A percentile compares a stretch with the other conserved stretches of the same genome.
Conservation (phyloP, 1,284 basidiomycete species). For the Pseudozyma hubeiensis region DNA sequence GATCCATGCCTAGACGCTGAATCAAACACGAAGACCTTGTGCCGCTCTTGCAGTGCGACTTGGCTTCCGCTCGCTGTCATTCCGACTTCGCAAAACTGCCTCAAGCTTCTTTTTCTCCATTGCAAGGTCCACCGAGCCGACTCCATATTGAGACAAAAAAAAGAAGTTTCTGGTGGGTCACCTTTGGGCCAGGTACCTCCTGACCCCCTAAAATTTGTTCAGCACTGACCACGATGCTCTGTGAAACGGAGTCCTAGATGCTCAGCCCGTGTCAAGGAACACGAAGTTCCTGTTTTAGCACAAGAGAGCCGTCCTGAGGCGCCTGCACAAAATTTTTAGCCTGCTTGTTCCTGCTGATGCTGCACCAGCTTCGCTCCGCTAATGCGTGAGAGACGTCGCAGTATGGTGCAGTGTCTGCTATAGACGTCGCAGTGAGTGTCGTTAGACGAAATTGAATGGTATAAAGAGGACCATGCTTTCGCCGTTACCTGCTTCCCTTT, state of each 20-base stretch:
- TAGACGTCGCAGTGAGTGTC: background rate
- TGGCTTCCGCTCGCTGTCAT: conserved; percentile 1
- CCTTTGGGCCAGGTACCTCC: background rate
- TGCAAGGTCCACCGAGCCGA: background rate
- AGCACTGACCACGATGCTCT: background rate
- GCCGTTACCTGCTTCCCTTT: background rate
- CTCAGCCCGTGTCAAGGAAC: background rate
- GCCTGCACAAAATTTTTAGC: background rate
- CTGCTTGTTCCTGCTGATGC: background rate
- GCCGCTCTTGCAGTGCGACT: background rate
- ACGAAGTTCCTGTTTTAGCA: background rate
- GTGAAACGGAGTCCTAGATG: background rate
- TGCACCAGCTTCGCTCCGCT: no score
- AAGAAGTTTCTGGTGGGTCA: background rate
- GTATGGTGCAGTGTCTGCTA: background rate
- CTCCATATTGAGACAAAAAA: background rate
- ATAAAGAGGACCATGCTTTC: conserved; percentile 20
- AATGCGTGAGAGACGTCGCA: no score
- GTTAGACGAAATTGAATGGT: conserved; percentile 5
- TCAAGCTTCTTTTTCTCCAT: background rate
- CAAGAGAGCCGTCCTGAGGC: background rate
- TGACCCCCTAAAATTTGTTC: background rate
- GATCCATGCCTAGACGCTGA: background rate
- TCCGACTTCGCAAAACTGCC: background rate
- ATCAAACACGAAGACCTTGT: background rate